Conservation (phyloP, 768 basidiomycete genomes). For the Boletus pseudo-olivaceus region DNA sequence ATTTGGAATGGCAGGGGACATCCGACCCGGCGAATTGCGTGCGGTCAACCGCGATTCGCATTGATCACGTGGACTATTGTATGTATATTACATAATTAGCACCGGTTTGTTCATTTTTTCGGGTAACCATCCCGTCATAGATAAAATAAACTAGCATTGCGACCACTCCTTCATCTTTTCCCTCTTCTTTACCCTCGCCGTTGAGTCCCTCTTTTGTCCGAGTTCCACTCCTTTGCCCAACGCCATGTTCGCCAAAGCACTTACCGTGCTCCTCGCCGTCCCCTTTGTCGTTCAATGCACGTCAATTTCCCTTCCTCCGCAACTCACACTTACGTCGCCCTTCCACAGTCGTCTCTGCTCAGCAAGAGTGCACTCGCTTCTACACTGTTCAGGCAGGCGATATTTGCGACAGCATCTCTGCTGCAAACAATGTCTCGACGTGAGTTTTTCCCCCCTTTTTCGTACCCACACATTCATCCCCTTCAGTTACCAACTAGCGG, state of each 20-base stretch:
- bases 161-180: background rate
- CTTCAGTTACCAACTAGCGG: constrained; percentile 69
- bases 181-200: background rate
- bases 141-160: background rate
- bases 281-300: constrained; percentile 46
- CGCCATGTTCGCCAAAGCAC: constrained; percentile 36
- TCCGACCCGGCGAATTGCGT: constrained; percentile 3
- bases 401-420: constrained; percentile 69
- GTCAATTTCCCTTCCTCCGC: constrained; percentile 3
- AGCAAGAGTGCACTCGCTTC: constrained; percentile 45
- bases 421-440: constrained; percentile 61
- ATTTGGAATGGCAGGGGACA: constrained; percentile 22
- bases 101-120: background rate
- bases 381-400: constrained; percentile 63
- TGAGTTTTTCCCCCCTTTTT: constrained; percentile 30
- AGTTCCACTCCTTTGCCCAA: constrained; percentile 7
- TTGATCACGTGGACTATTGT: background rate
- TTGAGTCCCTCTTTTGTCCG: constrained; percentile 18
- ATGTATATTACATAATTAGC: constrained; percentile 14
- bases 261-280: constrained; percentile 43
- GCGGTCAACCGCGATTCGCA: constrained; percentile 1
- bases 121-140: constrained; percentile 1
- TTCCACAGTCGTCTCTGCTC: constrained; percentile 23
- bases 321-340: constrained; percentile 3
- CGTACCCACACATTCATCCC: background rate